Base-by-base conservation (phyloP, 2,329 filamentous ascomycete genomes). In the Fusarium transvaalense region DNA sequence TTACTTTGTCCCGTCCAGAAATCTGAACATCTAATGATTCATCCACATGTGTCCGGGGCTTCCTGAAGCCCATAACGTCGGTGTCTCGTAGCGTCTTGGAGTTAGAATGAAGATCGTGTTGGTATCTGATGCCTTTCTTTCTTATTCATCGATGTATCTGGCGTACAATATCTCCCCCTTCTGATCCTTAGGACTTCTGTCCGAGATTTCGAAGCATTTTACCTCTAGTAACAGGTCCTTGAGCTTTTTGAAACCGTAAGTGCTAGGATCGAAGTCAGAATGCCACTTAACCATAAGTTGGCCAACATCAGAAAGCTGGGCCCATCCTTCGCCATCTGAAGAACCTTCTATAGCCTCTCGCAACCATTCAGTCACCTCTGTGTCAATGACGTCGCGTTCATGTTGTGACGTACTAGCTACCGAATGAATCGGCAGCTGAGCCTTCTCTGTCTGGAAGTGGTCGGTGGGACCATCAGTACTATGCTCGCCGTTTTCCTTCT, bases 201-300 rank as follows among this genome's bases (percentile, higher is more conserved):
- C 8, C 6, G 23, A 27, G 2, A 45, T 29, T 10, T 45, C 41
- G 2, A 45, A 45, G 2, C 17, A 13, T 3, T 17, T 8, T 0
- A 4, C 19, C n/a, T 17, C 27, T 15, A 2, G 10, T 2, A 71
- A 13, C 17, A 78, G 23, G 1, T 69, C 59, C 15, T 61, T 67
- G 0, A 78, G 48, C 48, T 76, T 76, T 3, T 9, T 7, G 23
- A 65, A 76, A 0, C 75, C 76, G 17, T 74, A 78, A 2, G 50
- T 77, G 3, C 76, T 71, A 9, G 67, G 15, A 32, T 78, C 76
- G 25, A 78, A 79, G 10, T 78, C 76, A 0, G 77, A 72, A 13
- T 75, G 63, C 55, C 61, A 64, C 53, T 72, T 73, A 9, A 27
- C 69, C 17, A 79, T 66, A 7, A 77, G 61, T 3, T 1, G 0